Conservation (phyloP, 208 protist genomes). For the Leishmania tarentolae region DNA sequence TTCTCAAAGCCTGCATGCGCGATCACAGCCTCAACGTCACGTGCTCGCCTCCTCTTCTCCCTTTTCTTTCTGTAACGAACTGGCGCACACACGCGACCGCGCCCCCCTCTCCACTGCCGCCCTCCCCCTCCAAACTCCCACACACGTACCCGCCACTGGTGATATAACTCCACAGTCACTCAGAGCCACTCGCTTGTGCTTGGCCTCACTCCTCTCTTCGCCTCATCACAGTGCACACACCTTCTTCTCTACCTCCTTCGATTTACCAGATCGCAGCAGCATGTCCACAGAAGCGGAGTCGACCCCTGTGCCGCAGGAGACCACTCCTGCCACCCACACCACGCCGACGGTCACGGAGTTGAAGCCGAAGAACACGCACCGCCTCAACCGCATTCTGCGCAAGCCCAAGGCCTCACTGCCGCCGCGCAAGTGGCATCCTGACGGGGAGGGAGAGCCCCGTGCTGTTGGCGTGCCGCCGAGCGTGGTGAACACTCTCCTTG, state of each 20-base stretch:
- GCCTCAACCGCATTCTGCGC: slow-evolving; percentile 84
- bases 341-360: slow-evolving; percentile 26
- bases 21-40: not conserved
- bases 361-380: slow-evolving; percentile 79
- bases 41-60: not conserved
- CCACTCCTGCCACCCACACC: slow-evolving; percentile 2
- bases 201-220: not conserved
- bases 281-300: slow-evolving; percentile 23
- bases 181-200: not conserved
- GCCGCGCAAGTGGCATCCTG: slow-evolving; percentile 56
- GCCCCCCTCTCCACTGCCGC: no score
- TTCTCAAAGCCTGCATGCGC: not conserved
- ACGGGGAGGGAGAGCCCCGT: slow-evolving; percentile 13
- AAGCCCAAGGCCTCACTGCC: slow-evolving; percentile 69
- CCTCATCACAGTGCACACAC: not conserved
- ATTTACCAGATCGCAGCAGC: slow-evolving; percentile 1
- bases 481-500: slow-evolving; percentile 45
- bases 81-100: not conserved
- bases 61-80: not conserved
- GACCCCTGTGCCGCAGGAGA: slow-evolving; percentile 3
- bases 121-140: not conserved
- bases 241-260: not conserved
- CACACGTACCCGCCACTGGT: not conserved
- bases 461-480: slow-evolving; percentile 41
- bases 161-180: not conserved